These are phyloP conservation scores for Leishmania major DNA, from an alignment of 208 protist genomes.

Conservation along the genomic window DNA sequence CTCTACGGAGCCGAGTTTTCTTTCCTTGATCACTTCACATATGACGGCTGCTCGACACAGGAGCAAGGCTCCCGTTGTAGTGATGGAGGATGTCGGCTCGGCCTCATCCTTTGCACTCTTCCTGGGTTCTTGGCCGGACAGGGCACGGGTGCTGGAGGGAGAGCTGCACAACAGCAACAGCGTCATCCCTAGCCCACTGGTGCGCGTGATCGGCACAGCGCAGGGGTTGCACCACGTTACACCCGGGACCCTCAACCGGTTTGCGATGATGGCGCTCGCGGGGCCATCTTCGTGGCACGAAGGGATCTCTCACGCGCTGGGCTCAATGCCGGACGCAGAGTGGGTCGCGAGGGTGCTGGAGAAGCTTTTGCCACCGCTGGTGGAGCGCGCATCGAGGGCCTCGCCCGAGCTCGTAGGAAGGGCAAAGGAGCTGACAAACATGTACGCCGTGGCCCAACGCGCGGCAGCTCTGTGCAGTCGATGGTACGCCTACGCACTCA, in stretches of 20 bases:
- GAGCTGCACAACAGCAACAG: constrained; percentile 10
- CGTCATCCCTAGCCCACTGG: constrained; percentile 3
- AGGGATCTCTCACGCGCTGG: constrained; percentile 7
- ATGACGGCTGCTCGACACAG: background rate
- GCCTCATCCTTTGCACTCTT: constrained; percentile 29
- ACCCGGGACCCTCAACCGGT: constrained; percentile 21
- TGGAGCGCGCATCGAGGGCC: constrained; percentile 26
- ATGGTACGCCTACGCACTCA: constrained; percentile 56
- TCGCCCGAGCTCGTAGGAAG: constrained; percentile 26
- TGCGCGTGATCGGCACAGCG: constrained; percentile 26
- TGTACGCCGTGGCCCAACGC: constrained; percentile 34
- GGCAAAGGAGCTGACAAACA: constrained; percentile 23
- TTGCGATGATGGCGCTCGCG: constrained; percentile 27
- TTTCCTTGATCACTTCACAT: constrained; percentile 14
- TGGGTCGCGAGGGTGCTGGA: constrained; percentile 24
- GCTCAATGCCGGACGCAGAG: constrained; percentile 22
- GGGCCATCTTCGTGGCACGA: constrained; percentile 15
- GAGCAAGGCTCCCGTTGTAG: constrained; percentile 10
- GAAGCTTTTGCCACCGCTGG: constrained; percentile 38
- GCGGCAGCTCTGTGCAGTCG: constrained; percentile 43
- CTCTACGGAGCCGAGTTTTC: constrained; percentile 29
- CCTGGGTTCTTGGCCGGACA: constrained; percentile 17
- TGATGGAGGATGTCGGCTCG: constrained; percentile 28
- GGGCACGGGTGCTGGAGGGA: constrained; percentile 12
- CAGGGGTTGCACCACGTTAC: constrained; percentile 10